Base-by-base conservation (phyloP, 768 basidiomycete species). In the Leccinum obscurum region DNA sequence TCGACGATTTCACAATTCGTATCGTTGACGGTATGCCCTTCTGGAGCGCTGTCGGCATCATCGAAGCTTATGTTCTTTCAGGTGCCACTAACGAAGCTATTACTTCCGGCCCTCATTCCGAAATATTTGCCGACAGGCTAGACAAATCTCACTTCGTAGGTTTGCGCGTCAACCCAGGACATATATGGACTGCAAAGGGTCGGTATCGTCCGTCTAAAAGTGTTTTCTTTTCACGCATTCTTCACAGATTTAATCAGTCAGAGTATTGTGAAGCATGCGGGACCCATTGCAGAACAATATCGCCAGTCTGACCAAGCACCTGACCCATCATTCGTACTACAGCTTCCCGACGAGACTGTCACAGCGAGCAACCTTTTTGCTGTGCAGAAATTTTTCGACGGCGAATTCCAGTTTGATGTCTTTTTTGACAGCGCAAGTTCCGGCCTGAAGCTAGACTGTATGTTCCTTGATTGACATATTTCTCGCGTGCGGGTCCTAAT, bases 101-200 rank as follows among this genome's bases (percentile, higher is more conserved):
- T 20, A 81, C 77, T 11, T 68, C 70, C 1, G 94, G 91, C 2
- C 74, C 77, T 20, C 83, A 87, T 68, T 78, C 83, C 1, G 74
- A 83, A 46, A 76, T 71, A 3, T 94, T 94, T 69, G 68, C 76
- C 44, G 72, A 85, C 15, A 81, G 83, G 26, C 76, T 88, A 35
- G 91, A 87, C 32, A 90, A 84, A 74, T 88, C 91, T 0, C 85
- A 88, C 56, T 89, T 83, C 66, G 59, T 85, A 0, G 93, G 92
- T 3, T 79, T 83, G 28, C 81, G 83, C 17, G 76, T 89, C 13
- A 77, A 82, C 7, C 70, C 82, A 5, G 90, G 87, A 14, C 78
- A 82, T 22, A 76, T 93, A n/a, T 96, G 94, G 94, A 80, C 86
- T 76, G 92, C 92, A 3, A 91, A 89, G 80, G 89, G 93, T 89